Base-by-base conservation (phyloP, 371 early-diverging fungal genomes). In the Funneliformis caledonium region DNA sequence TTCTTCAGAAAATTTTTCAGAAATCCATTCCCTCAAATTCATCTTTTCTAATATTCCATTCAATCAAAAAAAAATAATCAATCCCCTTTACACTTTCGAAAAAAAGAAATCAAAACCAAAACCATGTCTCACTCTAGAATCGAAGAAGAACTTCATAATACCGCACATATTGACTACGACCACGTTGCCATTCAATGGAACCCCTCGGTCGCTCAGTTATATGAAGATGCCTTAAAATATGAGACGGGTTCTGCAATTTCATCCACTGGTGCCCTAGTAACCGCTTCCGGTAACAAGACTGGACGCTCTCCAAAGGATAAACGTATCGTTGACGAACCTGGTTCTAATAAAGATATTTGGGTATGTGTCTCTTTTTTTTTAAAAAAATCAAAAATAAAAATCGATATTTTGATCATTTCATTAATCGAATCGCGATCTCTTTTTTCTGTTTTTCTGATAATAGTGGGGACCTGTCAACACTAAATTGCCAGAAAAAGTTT, bases 381-480 rank as follows among this genome's bases (percentile, higher is more conserved):
- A 43, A 48, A 12, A 11, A 12, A 60, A 26, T 56, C 31, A 9
- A 14, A n/a, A 10, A 10, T 16, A 8, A 22, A 45, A 14, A 45
- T 43, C n/a, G 16, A 10, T 12, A 56, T 59, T 48, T 59, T 52
- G 59, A 74, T 56, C 31, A 59, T 14, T 10, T 64, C 26, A 64
- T 31, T 12, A 4, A 64, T 64, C 64, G 16, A 31, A 31, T 64
- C 19, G n/a, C 73, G 2, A 5, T 37, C 37, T 3, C 37, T 37
- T 37, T 37, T 37, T 37, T 26, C 67, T 33, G 16, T 77, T 11
- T 42, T 72, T 72, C 37, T 33, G 14, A 60, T 70, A 52, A 16
- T 76, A 85, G 89, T 97, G 97, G 97, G 98, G 98, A 19, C 97
- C 98, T 43, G 96, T 98, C 82, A 98, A 98, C 88, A 93, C 93